Base-by-base conservation (phyloP, 164 flowering plant species). In the Dillenia turbinata region DNA sequence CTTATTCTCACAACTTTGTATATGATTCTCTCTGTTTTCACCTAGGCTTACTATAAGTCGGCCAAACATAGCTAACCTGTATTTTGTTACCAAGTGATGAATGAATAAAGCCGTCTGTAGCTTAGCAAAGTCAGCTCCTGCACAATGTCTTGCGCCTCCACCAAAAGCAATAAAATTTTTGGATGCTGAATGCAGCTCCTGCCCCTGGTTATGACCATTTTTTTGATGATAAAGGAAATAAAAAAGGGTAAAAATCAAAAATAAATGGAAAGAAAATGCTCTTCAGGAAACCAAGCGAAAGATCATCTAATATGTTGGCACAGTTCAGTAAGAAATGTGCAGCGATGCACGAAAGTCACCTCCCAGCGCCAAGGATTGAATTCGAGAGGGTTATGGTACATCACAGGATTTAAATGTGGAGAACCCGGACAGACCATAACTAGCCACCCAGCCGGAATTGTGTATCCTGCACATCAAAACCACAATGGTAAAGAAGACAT, bases 321-420 rank as follows among this genome's bases (percentile, higher is more conserved):
- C 1, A 19, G 22, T 19, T 19, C 22, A 19, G 22, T 19, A 1
- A 19, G 22, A 19, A 19, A 19, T 19, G 1, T 19, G 22, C 1
- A 19, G 1, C n/a, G 46, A 16, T 2, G 24, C 6, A 16, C 5
- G 40, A 33, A 17, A 43, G 9, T 10, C 17, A 64, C 49, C 60
- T 56, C 49, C 67, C 61, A 64, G 49, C 49, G 43, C 54, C 61
- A 48, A 40, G 61, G 67, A 56, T 64, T 49, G 60, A 64, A 64
- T 8, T 54, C 59, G 43, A 64, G 48, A 9, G 67, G 67, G 16
- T 64, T 55, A 9, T 64, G 16, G 22, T 49, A 64, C 26, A 14
- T 48, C 26, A 24, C 26, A 47, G 67, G 60, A 49, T 64, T 64
- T 54, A 56, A 64, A 22, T 56, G 67, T 7, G 44, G 15, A 13